phyloP scores from a whole-genome alignment of 805 yeast species.

The Ogataea haglerorum region DNA sequence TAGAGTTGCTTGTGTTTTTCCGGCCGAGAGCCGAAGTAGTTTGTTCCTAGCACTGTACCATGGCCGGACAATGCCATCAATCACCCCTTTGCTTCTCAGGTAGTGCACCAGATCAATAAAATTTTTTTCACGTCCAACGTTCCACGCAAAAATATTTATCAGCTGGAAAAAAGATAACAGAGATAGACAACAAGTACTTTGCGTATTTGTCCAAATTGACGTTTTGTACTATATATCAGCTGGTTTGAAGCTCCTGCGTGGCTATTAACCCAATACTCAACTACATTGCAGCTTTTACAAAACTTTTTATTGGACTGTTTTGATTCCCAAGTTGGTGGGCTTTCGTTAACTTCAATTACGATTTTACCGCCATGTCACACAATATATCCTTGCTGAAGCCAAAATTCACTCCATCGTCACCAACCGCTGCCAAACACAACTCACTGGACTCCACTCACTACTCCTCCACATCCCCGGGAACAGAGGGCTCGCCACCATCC shows the following conservation, averaged over 20 bases:
- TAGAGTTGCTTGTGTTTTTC: background rate
- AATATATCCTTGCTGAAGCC: constrained; percentile 11
- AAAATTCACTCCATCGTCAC: constrained; percentile 11
- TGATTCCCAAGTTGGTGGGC: constrained; percentile 4
- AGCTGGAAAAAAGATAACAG: constrained; percentile 12
- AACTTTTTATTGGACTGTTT: background rate
- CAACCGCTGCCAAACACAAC: constrained; percentile 2
- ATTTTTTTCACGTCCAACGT: constrained; percentile 12
- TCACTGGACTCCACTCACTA: constrained; percentile 3
- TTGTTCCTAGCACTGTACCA: background rate
- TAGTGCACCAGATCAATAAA: constrained; percentile 9
- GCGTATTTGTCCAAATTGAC: constrained; percentile 2
- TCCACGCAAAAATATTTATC: constrained; percentile 11
- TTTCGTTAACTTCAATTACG: constrained; percentile 1
- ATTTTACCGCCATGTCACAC: constrained; percentile 9
- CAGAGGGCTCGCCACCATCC: constrained; percentile 9
- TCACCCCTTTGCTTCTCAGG: constrained; percentile 1
- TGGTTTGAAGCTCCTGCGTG: background rate
- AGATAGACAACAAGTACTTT: constrained; percentile 10
- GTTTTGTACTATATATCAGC: constrained; percentile 2
- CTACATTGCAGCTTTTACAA: background rate
- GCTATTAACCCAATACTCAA: background rate
- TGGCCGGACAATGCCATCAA: background rate
- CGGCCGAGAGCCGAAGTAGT: background rate
- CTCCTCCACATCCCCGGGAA: constrained; percentile 11